Percentiles rank a stretch among this genome's conserved stretches.
Evolutionary conservation across 768 basidiomycete species (phyloP).

Genomic region (Suillus occidentalis): DNA sequence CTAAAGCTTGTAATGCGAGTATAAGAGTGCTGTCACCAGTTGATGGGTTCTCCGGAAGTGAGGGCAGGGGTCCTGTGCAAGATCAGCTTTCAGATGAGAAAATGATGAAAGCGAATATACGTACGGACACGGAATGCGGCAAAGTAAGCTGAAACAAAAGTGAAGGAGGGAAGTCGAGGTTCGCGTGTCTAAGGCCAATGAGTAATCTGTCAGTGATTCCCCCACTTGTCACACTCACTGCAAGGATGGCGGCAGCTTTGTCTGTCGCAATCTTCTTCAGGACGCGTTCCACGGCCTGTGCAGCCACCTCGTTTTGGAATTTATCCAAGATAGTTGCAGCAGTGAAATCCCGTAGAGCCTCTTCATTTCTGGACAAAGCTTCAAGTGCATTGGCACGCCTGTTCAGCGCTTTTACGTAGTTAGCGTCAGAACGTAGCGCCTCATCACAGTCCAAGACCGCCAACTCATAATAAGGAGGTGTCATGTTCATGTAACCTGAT

Average conservation of each 20-base stretch:
- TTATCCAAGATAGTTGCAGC: conserved; percentile 94
- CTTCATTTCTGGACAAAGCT: conserved; percentile 67
- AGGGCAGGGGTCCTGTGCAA: conserved; percentile 58
- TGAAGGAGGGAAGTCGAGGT: conserved; percentile 81
- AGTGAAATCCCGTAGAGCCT: conserved; percentile 88
- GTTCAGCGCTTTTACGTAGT: conserved; percentile 90
- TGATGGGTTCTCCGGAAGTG: conserved; percentile 70
- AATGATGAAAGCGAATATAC: conserved; percentile 27
- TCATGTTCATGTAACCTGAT: conserved; percentile 84
- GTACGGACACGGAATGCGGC: conserved; percentile 90
- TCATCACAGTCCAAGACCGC: conserved; percentile 88
- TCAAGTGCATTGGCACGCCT: conserved; percentile 87
- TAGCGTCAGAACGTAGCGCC: conserved; percentile 79
- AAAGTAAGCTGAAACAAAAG: conserved; percentile 94
- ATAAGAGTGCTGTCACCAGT: conserved; percentile 83
- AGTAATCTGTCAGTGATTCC: neutral
- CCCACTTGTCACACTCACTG: conserved; percentile 40
- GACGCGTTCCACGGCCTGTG: conserved; percentile 87
- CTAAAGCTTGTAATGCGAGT: conserved; percentile 80
- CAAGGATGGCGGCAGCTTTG: conserved; percentile 72
- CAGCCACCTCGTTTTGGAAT: conserved; percentile 81
- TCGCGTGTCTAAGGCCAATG: conserved; percentile 51
- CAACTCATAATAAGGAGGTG: conserved; percentile 77
- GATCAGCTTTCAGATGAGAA: neutral
- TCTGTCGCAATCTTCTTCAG: conserved; percentile 76